Evolutionary conservation across 2,329 filamentous ascomycete genomes (phyloP).

Genomic region (Aureobasidium sp.): DNA sequence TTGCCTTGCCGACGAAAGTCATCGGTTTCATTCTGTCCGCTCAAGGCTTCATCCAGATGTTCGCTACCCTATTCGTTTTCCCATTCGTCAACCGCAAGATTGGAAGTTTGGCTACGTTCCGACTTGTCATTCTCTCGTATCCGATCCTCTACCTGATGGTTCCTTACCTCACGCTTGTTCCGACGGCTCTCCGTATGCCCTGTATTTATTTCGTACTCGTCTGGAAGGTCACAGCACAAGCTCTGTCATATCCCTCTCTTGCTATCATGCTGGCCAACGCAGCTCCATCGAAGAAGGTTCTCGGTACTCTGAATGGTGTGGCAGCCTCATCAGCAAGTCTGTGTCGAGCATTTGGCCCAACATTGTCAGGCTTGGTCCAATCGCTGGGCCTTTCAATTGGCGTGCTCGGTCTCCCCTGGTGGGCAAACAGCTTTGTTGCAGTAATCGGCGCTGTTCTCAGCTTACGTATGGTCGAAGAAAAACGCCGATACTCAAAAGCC

Average conservation of each 20-base stretch:
- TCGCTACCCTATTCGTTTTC: constrained; percentile 78
- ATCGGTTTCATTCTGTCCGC: constrained; percentile 84
- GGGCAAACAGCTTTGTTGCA: constrained; percentile 74
- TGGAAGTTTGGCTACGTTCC: constrained; percentile 75
- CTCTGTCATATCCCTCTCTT: constrained; percentile 84
- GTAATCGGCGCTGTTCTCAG: constrained; percentile 67
- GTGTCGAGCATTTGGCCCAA: constrained; percentile 81
- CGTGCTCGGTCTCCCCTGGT: constrained; percentile 88
- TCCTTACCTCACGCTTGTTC: constrained; percentile 82
- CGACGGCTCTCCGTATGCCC: constrained; percentile 60
- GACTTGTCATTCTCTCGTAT: constrained; percentile 72
- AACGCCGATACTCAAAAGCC: constrained; percentile 19
- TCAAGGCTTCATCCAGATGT: constrained; percentile 83
- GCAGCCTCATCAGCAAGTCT: constrained; percentile 87
- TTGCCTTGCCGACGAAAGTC: constrained; percentile 71
- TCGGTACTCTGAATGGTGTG: constrained; percentile 88
- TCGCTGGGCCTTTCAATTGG: constrained; percentile 70
- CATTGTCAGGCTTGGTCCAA: constrained; percentile 79
- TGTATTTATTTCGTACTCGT: constrained; percentile 73
- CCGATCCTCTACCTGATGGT: constrained; percentile 81
- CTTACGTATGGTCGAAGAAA: constrained; percentile 53
- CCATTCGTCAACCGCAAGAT: constrained; percentile 68
- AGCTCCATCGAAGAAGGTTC: constrained; percentile 71
- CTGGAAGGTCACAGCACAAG: constrained; percentile 89
- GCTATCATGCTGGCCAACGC: constrained; percentile 85